These are phyloP conservation scores for Clausena lansium DNA, from an alignment of 345 rosid genomes.

Conservation along the genomic window DNA sequence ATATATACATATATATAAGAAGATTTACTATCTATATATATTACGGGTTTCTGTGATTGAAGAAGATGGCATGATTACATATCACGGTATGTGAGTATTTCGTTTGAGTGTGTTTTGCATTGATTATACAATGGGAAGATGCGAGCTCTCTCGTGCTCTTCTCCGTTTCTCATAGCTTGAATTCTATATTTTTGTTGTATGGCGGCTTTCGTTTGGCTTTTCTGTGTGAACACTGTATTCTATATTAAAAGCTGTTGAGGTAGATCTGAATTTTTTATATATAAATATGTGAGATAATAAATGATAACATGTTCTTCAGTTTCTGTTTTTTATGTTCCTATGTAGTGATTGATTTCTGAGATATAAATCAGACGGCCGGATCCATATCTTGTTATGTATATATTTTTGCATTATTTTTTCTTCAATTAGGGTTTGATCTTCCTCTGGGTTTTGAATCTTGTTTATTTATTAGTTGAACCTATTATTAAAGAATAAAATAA, in stretches of 20 bases:
- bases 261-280: slow-evolving; percentile 16
- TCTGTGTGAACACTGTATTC: slow-evolving; percentile 5
- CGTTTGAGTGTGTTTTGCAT: neutral
- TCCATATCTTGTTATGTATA: neutral
- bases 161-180: neutral
- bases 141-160: no score
- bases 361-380: neutral
- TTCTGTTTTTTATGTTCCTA: slow-evolving; percentile 19
- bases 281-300: slow-evolving; percentile 11
- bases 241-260: neutral
- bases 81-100: slow-evolving; percentile 5
- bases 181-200: neutral
- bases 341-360: slow-evolving; percentile 9
- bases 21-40: neutral
- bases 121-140: neutral
- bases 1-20: neutral
- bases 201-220: neutral
- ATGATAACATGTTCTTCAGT: neutral
- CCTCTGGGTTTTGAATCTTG: neutral
- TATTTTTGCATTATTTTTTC: neutral
- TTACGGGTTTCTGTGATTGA: neutral
- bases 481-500: neutral
- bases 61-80: slow-evolving; percentile 1
- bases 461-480: neutral
- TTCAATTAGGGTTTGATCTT: slow-evolving; percentile 24